Conservation (phyloP, 331 rosid species). For the Pyracantha coccinea region DNA sequence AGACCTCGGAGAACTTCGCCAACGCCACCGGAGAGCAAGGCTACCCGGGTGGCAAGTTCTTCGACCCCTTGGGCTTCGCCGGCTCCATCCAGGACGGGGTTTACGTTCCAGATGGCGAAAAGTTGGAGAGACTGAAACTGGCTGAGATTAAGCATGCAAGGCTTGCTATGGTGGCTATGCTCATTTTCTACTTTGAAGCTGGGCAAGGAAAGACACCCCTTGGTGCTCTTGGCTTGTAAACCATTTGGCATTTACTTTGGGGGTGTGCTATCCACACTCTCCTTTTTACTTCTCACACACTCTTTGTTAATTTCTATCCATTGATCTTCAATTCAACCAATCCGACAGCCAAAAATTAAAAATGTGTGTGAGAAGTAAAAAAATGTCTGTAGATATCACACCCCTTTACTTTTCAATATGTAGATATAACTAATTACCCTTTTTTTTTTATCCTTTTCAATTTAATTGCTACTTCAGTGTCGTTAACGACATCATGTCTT, state of each 20-base stretch:
- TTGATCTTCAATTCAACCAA: too few species aligned
- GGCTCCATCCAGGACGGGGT: slow-evolving; percentile 60
- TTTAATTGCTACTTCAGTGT: not conserved
- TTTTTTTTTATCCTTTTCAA: not conserved
- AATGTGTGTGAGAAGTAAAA: too few species aligned
- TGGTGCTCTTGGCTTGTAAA: slow-evolving; percentile 93
- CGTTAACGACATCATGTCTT: not conserved
- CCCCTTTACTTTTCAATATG: slow-evolving; percentile 8
- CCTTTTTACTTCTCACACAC: too few species aligned
- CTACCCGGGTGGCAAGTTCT: slow-evolving; percentile 93
- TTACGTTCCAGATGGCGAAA: slow-evolving; percentile 69
- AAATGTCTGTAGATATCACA: too few species aligned
- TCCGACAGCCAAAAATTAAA: too few species aligned
- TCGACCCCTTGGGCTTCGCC: slow-evolving; percentile 72
- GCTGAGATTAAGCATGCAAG: slow-evolving; percentile 98
- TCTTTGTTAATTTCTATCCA: too few species aligned
- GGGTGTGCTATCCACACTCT: too few species aligned
- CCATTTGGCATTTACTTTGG: not conserved
- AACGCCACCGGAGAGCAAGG: slow-evolving; percentile 91
- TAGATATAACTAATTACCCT: slow-evolving; percentile 28
- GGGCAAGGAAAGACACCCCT: slow-evolving; percentile 99
- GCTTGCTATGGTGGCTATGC: slow-evolving; percentile 95
- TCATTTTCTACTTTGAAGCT: slow-evolving; percentile 93
- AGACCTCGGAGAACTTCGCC: slow-evolving; percentile 76
- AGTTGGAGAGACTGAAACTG: slow-evolving; percentile 79